phyloP scores from a whole-genome alignment of 148 eudicot genomes.

The Mesembryanthemum crystallinum region DNA sequence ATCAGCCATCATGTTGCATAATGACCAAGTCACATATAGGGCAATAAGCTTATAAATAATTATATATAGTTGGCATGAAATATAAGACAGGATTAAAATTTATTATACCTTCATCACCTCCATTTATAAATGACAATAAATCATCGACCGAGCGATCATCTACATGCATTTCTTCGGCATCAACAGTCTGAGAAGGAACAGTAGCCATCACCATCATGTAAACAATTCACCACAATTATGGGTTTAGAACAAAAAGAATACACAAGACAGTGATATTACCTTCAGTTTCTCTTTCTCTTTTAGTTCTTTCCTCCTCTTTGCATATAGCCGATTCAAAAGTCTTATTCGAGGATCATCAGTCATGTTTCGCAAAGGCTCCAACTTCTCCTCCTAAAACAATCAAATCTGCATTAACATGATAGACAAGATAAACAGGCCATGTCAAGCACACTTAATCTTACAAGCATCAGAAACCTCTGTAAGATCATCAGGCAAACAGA shows the following conservation, averaged over 20 bases:
- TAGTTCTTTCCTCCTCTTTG: slow-evolving; percentile 80
- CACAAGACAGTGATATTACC: slow-evolving; percentile 36
- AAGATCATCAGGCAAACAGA: slow-evolving; percentile 93
- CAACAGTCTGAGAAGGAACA: slow-evolving; percentile 49
- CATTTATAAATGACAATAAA: slow-evolving; percentile 82
- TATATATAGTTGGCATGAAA: not conserved
- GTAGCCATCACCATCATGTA: slow-evolving; percentile 18
- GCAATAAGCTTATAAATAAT: slow-evolving; percentile 1
- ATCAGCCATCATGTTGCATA: too few relatives aligned
- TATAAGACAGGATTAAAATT: slow-evolving; percentile 7
- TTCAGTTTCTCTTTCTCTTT: slow-evolving; percentile 64
- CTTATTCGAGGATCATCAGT: slow-evolving; percentile 86
- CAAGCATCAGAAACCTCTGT: slow-evolving; percentile 89
- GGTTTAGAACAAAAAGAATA: not conserved
- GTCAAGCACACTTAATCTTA: slow-evolving; percentile 52
- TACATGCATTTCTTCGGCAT: slow-evolving; percentile 55
- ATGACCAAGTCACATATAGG: not conserved
- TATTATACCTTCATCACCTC: slow-evolving; percentile 58
- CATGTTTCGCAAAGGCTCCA: slow-evolving; percentile 82
- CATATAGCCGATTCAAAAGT: slow-evolving; percentile 81
- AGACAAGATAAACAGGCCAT: slow-evolving; percentile 34
- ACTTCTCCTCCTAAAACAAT: slow-evolving; percentile 82
- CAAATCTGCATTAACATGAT: slow-evolving; percentile 39
- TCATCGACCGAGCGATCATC: slow-evolving; percentile 93
- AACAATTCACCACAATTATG: not conserved